Evolutionary conservation across 768 basidiomycete genomes (phyloP), one percentile per base, ranked within the genome.

Genomic region (Tubosaeta sp.): DNA sequence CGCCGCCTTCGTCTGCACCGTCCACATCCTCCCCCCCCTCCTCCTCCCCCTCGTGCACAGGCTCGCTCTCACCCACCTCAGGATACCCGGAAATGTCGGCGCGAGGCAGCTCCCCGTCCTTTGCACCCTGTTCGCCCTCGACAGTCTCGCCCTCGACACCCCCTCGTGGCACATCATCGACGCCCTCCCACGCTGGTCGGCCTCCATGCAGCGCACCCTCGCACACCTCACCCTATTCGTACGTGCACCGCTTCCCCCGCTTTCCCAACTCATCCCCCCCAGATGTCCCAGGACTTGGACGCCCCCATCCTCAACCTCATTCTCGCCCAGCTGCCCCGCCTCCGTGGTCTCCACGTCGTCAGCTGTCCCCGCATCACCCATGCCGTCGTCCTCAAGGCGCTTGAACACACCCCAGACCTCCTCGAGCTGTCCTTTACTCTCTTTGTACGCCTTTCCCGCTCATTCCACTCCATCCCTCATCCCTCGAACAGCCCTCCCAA

Each of bases 131-230:
- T 55, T 17, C 65, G 65, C 43, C 0, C 63, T 88, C 31, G 71
- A 72, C 11, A 72, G 63, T 22, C 58, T 91, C 14, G 68, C 75
- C 6, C 67, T 90, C 26, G 81, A 88, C 46, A 73, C 67, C 46
- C 79, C 82, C n/a, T 81, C 81, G 4, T 84, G 83, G 82, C 79
- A 77, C 56, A 66, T 85, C 19, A 69, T 85, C 48, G 77, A 85
- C 60, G 57, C 72, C 7, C 61, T 91, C 17, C 84, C 87, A 10
- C 64, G 57, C 19, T 90, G 88, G 87, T 65, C 74, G 3, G 59
- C 60, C 7, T 60, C 61, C 26, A 62, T 84, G 44, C 67, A 67
- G 41, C 63, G 57, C 25, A 80, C 77, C 1, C 68, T 88, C 58
- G 75, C 72, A 2, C 75, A 69, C 29, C 69, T 91, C 57, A 81